Percentiles rank a stretch among this genome's conserved stretches.
Evolutionary conservation across 176 grass and related monocot genomes (phyloP).

Genomic region (Avena eriantha): DNA sequence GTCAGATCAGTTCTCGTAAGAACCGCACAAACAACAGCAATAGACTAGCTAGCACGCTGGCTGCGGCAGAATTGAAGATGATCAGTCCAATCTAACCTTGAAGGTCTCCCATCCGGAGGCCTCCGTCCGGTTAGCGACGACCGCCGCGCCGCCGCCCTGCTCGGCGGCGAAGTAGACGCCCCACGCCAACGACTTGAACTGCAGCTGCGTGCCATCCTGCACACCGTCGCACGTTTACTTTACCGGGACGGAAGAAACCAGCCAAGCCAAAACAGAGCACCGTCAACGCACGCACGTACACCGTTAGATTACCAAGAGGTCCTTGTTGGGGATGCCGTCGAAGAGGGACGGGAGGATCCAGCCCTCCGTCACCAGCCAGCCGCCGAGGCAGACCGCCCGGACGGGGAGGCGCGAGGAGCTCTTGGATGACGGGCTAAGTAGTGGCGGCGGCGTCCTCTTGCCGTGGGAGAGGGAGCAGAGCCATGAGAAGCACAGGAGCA

Average conservation of each 20-base stretch:
- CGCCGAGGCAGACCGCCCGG: conserved; percentile 68
- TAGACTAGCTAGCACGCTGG: background rate
- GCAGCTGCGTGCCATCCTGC: conserved; percentile 48
- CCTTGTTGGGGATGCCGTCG: conserved; percentile 66
- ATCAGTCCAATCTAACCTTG: conserved; percentile 15
- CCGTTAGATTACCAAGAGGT: conserved; percentile 50
- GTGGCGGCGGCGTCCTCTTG: background rate
- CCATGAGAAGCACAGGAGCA: background rate
- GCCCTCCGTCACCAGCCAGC: conserved; percentile 78
- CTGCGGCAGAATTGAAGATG: background rate
- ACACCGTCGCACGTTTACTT: background rate
- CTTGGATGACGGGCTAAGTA: background rate
- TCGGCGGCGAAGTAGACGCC: conserved; percentile 62
- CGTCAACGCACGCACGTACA: background rate
- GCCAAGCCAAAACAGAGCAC: background rate
- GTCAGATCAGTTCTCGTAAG: background rate
- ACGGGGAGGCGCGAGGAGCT: conserved; percentile 28
- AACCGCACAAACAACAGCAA: background rate
- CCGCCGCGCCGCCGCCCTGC: conserved; percentile 50
- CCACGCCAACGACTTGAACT: conserved; percentile 59
- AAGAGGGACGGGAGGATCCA: conserved; percentile 80
- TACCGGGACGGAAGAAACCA: background rate
- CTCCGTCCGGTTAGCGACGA: conserved; percentile 56
- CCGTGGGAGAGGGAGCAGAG: background rate
- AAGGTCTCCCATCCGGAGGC: conserved; percentile 79